Base-by-base conservation (phyloP, 2,329 filamentous ascomycete genomes). In the Dactylellina haptotyla region DNA sequence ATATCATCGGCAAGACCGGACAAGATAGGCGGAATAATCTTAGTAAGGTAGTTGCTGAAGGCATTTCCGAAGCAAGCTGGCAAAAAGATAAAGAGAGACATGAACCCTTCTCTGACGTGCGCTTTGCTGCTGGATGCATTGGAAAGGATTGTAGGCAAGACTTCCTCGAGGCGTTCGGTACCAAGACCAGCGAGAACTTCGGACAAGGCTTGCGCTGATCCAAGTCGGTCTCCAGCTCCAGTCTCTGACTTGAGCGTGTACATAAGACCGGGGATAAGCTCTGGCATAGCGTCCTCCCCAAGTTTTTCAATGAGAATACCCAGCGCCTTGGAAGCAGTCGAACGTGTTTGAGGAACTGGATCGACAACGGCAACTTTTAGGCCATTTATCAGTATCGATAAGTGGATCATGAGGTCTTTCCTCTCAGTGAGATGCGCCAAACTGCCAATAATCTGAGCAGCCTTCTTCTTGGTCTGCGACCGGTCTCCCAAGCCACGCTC, bases 11-110 rank as follows among this genome's bases (percentile, higher is more conserved):
- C 96, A 80, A 99, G 85, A 78, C 96, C 96, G 76, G 92, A 89
- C 75, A 99, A 85, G 78, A 99, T 98, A 18, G 95, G 91, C 16
- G 95, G 96, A 78, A 99, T 97, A 78, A 99, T 97, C 80, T 89
- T 93, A 82, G 89, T 92, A 74, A 99, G 89, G 79, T 99, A 99
- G 80, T 92, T 93, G 77, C 95, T 90, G 79, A 99, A 99, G 81
- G 93, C 96, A 85, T 99, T 99, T 79, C 95, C 95, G 79, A 99
- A 99, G 83, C 95, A 99, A 59, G 97, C 95, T 10, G 95, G 95
- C 83, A 99, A 88, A 86, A 97, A 99, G 77, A 99, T 98, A 83
- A 99, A 99, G 41, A 99, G 86, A 5, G 95, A 97, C 95, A 99
- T 99, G 84, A 99, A 99, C 48, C 95, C 95, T 84, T 99, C 95